Conservation (phyloP, 1,139 yeast genomes). For the Taphrina flavorubra region DNA sequence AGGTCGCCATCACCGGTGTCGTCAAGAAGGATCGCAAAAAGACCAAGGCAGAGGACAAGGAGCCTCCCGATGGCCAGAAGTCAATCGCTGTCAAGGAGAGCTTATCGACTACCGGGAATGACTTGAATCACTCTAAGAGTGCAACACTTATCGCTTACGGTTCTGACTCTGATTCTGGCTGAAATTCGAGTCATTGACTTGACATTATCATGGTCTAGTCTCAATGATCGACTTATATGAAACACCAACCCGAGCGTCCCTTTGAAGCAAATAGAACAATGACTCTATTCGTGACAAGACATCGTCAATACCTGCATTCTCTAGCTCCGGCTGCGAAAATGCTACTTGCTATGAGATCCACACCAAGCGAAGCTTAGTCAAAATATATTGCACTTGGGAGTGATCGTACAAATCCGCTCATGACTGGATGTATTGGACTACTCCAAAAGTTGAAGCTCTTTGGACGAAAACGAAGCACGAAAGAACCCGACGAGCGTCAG, state of each 20-base stretch:
- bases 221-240: neutral
- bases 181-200: neutral
- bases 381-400: too few relatives aligned
- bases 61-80: neutral
- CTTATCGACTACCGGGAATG: neutral
- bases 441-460: too few relatives aligned
- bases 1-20: constrained; percentile 16
- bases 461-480: too few relatives aligned
- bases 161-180: constrained; percentile 23
- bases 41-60: neutral
- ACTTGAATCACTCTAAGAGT: neutral
- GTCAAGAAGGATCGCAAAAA: constrained; percentile 23
- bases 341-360: too few relatives aligned
- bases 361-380: too few relatives aligned
- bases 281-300: neutral
- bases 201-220: neutral
- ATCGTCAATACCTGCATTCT: too few relatives aligned
- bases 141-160: constrained; percentile 13
- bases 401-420: too few relatives aligned
- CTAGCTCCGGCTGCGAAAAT: too few relatives aligned
- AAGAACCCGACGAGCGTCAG: too few relatives aligned
- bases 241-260: neutral
- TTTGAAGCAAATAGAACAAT: neutral
- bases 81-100: neutral
- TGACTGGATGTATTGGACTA: too few relatives aligned